Evolutionary conservation across 2,329 filamentous ascomycete genomes (phyloP).

Genomic region (Xylaria sp.): DNA sequence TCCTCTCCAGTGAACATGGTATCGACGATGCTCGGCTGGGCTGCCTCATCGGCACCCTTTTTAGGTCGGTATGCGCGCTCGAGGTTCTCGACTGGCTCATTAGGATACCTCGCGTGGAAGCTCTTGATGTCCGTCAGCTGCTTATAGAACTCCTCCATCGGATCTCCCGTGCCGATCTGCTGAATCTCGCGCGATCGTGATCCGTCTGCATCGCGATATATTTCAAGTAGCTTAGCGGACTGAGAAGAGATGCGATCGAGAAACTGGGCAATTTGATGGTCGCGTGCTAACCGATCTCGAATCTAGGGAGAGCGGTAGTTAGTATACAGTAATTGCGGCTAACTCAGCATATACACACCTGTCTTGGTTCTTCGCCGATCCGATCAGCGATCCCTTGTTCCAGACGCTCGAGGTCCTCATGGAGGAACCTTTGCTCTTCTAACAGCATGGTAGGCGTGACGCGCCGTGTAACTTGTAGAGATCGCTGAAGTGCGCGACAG

Average conservation of each 20-base stretch:
- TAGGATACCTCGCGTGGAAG: constrained; percentile 91
- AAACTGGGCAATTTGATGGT: constrained; percentile 91
- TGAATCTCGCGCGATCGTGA: constrained; percentile 82
- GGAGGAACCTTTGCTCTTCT: constrained; percentile 92
- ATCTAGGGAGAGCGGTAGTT: constrained; percentile 64
- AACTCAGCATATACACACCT: constrained; percentile 65
- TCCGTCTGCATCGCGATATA: constrained; percentile 84
- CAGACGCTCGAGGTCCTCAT: constrained; percentile 95
- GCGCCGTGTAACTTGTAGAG: no score
- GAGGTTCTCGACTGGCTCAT: constrained; percentile 93
- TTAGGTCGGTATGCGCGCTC: constrained; percentile 88
- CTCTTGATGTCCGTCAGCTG: constrained; percentile 83
- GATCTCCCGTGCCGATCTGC: constrained; percentile 83
- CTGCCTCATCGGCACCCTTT: constrained; percentile 70
- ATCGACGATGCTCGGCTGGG: constrained; percentile 77
- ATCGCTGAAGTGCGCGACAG: background rate
- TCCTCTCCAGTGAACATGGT: constrained; percentile 97
- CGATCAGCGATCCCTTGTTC: constrained; percentile 94
- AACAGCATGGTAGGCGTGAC: constrained; percentile 71
- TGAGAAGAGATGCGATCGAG: constrained; percentile 89
- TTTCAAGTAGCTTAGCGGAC: constrained; percentile 79
- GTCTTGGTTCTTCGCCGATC: constrained; percentile 86
- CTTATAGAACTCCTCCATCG: constrained; percentile 91
- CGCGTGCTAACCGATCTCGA: constrained; percentile 86
- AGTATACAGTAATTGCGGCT: constrained; percentile 36